These are phyloP conservation scores for Cladosporium sp. DNA, from an alignment of 2,329 filamentous ascomycete genomes.

Conservation along the genomic window DNA sequence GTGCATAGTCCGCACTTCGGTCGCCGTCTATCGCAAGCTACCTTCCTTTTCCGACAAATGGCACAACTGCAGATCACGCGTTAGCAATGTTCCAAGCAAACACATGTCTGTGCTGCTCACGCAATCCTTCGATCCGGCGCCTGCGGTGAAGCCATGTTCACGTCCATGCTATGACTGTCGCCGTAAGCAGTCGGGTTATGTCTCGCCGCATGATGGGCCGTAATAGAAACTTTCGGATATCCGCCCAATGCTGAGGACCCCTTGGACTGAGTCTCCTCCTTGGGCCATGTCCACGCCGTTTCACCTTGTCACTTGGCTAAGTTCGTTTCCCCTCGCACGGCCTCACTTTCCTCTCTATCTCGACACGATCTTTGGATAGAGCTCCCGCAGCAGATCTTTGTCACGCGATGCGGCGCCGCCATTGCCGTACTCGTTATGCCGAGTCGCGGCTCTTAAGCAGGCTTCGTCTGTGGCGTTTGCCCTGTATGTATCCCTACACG, in stretches of 20 bases:
- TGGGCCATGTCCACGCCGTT: not conserved
- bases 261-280: not conserved
- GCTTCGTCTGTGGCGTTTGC: not conserved
- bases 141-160: slow-evolving; percentile 1
- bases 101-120: not conserved
- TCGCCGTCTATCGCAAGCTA: slow-evolving; percentile 30
- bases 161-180: not conserved
- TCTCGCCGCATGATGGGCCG: slow-evolving; percentile 8
- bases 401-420: not conserved
- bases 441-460: not conserved
- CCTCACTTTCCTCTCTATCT: not conserved
- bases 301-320: not conserved
- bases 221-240: not conserved
- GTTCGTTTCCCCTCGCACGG: not conserved
- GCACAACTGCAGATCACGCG: slow-evolving; percentile 25
- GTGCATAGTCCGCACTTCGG: slow-evolving; percentile 31
- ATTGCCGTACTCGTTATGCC: not conserved
- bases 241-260: not conserved
- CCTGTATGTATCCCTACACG: not conserved
- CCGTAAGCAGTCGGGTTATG: not conserved
- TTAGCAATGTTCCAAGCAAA: not conserved
- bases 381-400: not conserved
- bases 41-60: slow-evolving; percentile 32
- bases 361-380: not conserved
- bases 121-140: slow-evolving; percentile 15